phyloP scores from a whole-genome alignment of 2,329 filamentous ascomycete genomes.

The Orbilia quercus region DNA sequence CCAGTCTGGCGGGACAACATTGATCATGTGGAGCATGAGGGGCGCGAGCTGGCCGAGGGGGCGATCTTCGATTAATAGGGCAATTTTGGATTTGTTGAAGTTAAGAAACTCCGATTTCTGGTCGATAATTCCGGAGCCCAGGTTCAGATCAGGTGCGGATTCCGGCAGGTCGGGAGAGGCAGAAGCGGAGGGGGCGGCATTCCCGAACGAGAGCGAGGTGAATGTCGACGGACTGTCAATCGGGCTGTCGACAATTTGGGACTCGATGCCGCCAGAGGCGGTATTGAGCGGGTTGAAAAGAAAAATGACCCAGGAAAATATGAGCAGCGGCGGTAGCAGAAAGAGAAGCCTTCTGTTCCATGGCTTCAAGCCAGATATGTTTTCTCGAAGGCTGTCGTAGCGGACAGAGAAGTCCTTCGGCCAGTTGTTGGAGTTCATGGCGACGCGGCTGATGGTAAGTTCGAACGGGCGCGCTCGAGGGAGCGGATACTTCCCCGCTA shows the following conservation, averaged over 20 bases:
- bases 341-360: slow-evolving; percentile 55
- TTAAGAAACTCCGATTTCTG: slow-evolving; percentile 46
- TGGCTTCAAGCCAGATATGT: slow-evolving; percentile 55
- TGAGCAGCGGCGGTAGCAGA: slow-evolving; percentile 45
- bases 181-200: background rate
- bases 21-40: slow-evolving; percentile 70
- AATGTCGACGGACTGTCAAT: slow-evolving; percentile 1
- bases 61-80: slow-evolving; percentile 70
- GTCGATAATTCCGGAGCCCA: slow-evolving; percentile 14
- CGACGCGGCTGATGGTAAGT: background rate
- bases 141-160: slow-evolving; percentile 7
- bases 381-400: slow-evolving; percentile 53
- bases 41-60: slow-evolving; percentile 67
- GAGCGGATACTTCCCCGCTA: too few species aligned
- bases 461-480: background rate
- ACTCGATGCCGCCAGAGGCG: slow-evolving; percentile 36
- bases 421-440: slow-evolving; percentile 52
- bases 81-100: slow-evolving; percentile 66
- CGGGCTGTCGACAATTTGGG: slow-evolving; percentile 28
- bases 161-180: slow-evolving; percentile 3
- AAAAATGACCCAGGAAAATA: slow-evolving; percentile 54
- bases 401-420: slow-evolving; percentile 52
- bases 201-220: slow-evolving; percentile 6
- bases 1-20: slow-evolving; percentile 71
- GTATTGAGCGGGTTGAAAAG: slow-evolving; percentile 53